Evolutionary conservation across 169 alveolate genomes (phyloP), one percentile per base, ranked within the genome.

Genomic region (Cryptosporidium tyzzeri): DNA sequence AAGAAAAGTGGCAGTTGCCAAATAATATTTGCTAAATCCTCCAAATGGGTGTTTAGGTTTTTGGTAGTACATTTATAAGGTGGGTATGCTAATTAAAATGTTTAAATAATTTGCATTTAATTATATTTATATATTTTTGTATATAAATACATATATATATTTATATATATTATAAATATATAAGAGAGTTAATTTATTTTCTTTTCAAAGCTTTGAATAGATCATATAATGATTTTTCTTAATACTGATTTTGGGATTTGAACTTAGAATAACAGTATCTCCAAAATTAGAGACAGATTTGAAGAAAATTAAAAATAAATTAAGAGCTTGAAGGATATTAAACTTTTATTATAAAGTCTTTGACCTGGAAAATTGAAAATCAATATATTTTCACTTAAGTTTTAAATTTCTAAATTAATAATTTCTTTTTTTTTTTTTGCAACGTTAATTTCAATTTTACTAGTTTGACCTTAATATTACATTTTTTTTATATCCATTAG

Each of bases 11-110:
- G 35, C 35, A 1, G 35, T 21, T 62, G 67, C 71, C 53, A 80
- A 50, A 26, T 80, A 80, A 26, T 62, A n/a, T 48, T 50, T 61
- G 59, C 75, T 21, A 8, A 61, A 50, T 31, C 41, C 41, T 39
- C 89, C 89, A 26, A 80, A 65, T 26, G 73, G 89, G 39, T 21
- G 48, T 37, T 37, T 55, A n/a, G 31, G 45, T 21, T 37, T 73
- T 18, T 73, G 45, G 7, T 5, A 55, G 35, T 55, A 55, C 67
- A 55, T 55, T 26, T 55, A 55, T 55, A 55, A 14, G 29, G 48
- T 39, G 12, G 48, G 2, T 41, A 48, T 14, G 3, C 2, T 48
- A 48, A 48, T 14, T 14, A 3, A 48, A 48, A 48, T 48, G 21
- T 3, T 2, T 0, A 14, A 23, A 26, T 23, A 55, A 53, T 7